Evolutionary conservation across 768 basidiomycete genomes (phyloP).

Genomic region (Trametes villosa): DNA sequence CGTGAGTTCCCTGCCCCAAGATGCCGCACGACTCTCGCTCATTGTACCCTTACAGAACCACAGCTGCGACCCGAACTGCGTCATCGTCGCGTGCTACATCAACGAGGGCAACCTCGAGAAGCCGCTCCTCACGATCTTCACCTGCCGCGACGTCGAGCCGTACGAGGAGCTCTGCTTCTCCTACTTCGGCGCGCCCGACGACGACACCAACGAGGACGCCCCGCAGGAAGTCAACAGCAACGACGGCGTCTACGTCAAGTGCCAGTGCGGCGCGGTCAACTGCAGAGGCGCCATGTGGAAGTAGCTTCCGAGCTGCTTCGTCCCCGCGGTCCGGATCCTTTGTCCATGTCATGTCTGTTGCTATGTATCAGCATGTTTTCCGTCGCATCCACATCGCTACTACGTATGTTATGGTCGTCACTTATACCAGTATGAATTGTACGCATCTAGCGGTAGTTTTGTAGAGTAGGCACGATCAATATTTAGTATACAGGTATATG

Average conservation of each 20-base stretch:
- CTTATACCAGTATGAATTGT: constrained; percentile 3
- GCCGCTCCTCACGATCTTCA: constrained; percentile 71
- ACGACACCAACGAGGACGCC: constrained; percentile 33
- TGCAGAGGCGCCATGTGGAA: constrained; percentile 51
- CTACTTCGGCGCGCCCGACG: constrained; percentile 58
- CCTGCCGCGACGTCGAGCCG: constrained; percentile 61
- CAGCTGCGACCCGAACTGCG: constrained; percentile 87
- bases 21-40: background rate
- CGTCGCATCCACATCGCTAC: background rate
- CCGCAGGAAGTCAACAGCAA: constrained; percentile 1
- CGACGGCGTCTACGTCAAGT: constrained; percentile 47
- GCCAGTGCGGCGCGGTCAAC: constrained; percentile 55
- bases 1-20: constrained; percentile 44
- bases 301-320: background rate
- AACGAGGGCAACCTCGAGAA: constrained; percentile 76
- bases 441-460: background rate
- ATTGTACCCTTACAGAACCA: constrained; percentile 64
- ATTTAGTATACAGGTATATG: background rate
- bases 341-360: too few species aligned
- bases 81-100: constrained; percentile 73
- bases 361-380: too few species aligned
- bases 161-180: constrained; percentile 80
- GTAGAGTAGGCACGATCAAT: background rate
- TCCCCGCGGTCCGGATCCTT: background rate
- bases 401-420: constrained; percentile 8